phyloP scores from a whole-genome alignment of 163 green algal genomes.

The Scenedesmus sp. region DNA sequence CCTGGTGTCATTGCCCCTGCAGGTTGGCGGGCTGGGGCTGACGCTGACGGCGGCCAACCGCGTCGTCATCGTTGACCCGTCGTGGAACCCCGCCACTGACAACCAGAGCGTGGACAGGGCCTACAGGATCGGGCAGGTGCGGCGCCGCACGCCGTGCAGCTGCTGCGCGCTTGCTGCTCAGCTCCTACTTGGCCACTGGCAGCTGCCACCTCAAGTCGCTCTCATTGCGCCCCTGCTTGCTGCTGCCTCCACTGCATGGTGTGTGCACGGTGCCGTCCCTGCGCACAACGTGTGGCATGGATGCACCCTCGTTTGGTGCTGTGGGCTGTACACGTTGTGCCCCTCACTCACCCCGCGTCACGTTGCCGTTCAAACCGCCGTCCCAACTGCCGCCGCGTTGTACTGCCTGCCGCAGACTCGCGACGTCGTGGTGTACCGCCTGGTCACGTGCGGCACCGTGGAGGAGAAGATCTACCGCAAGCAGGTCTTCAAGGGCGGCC shows the following conservation, averaged over 20 bases:
- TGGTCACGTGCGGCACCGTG: constrained; percentile 96
- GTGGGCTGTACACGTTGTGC: no score
- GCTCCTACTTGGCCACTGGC: no score
- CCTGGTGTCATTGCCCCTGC: background rate
- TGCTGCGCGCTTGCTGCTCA: background rate
- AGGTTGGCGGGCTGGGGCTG: constrained; percentile 94
- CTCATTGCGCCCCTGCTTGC: no score
- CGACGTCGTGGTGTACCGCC: constrained; percentile 93
- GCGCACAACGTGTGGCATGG: no score
- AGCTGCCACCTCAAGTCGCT: no score
- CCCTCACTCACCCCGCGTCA: no score
- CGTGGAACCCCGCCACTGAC: constrained; percentile 90
- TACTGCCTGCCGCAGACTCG: constrained; percentile 60
- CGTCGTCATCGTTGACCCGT: constrained; percentile 95
- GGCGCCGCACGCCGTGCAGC: background rate
- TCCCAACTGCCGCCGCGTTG: background rate
- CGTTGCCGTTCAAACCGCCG: no score
- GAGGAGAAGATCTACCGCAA: constrained; percentile 98
- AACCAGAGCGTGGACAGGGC: constrained; percentile 94
- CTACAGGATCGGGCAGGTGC: constrained; percentile 89
- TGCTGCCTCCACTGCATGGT: no score
- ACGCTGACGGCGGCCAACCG: constrained; percentile 94
- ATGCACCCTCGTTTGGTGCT: no score
- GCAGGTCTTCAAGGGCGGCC: constrained; percentile 96
- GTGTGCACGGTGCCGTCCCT: no score